Evolutionary conservation across 306 rosid genomes (phyloP), one percentile per base, ranked within the genome.

Genomic region (Hippophae tibetana): DNA sequence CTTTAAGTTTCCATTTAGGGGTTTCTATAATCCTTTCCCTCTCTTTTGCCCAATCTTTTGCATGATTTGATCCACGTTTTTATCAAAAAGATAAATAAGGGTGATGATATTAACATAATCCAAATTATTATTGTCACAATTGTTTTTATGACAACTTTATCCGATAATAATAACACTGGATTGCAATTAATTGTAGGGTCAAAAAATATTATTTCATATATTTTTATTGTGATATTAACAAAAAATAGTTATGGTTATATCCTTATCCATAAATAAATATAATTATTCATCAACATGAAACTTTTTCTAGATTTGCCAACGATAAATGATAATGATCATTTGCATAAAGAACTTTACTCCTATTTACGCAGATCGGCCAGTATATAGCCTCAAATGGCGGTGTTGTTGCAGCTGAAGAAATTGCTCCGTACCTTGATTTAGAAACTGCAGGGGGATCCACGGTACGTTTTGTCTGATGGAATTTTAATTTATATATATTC

Each of bases 321-420:
- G 48, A 25, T 10, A n/a, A 8, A 47, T 59, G 26, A 51, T 43
- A 52, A 48, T 55, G 2, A 38, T n/a, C 2, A 44, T 61, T 44
- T 57, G 62, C 13, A 47, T 18, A 9, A 13, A 52, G 50, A 60
- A 52, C 14, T 9, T 8, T 10, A 10, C 50, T 25, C 13, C 62
- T 46, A 64, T 62, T 58, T 31, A 26, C 76, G 71, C 90, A 93
- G 99, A 88, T 93, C 63, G 99, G 99, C 67, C 86, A 93, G 59
- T 88, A 93, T 76, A 84, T 93, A 79, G 41, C 94, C 62, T 84
- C 95, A 58, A 86, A 93, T 68, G 97, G 94, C 66, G 99, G 97
- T 57, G 97, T 93, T 68, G 90, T 93, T 54, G 71, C 99, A 44
- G 94, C 99, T 43, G 97, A 93, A 82, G 99, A 93, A 77, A 84